A percentile compares a stretch with the other conserved stretches of the same genome.
These are phyloP conservation scores for Lecanosticta acicola DNA, from an alignment of 2,329 filamentous ascomycete genomes.

Conservation along the genomic window DNA sequence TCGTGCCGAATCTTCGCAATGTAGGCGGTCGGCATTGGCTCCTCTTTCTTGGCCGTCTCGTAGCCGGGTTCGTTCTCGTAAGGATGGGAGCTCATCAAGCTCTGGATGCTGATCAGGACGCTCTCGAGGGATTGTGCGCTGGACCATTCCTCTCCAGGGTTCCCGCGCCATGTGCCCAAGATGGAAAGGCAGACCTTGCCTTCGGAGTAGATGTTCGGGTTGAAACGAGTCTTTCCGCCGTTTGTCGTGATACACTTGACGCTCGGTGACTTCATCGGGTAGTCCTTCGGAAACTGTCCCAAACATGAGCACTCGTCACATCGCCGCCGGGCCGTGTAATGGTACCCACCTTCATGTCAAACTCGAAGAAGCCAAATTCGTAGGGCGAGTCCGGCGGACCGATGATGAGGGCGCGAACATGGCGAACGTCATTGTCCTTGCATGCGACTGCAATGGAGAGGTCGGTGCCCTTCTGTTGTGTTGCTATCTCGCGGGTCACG, in stretches of 20 bases:
- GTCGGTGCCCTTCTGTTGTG: slow-evolving; percentile 77
- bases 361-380: slow-evolving; percentile 96
- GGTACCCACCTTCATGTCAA: slow-evolving; percentile 37
- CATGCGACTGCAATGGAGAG: slow-evolving; percentile 84
- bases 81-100: slow-evolving; percentile 85
- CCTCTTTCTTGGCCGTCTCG: slow-evolving; percentile 46
- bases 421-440: slow-evolving; percentile 80
- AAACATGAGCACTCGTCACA: neutral
- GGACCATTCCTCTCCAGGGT: slow-evolving; percentile 90
- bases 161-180: slow-evolving; percentile 81
- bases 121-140: slow-evolving; percentile 93
- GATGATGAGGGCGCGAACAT: slow-evolving; percentile 80
- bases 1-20: slow-evolving; percentile 75
- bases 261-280: slow-evolving; percentile 61
- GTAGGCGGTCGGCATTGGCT: slow-evolving; percentile 25
- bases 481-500: slow-evolving; percentile 65
- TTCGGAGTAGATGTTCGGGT: slow-evolving; percentile 88
- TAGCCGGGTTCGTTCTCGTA: slow-evolving; percentile 69
- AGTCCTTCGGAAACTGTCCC: slow-evolving; percentile 54
- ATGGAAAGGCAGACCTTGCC: slow-evolving; percentile 84
- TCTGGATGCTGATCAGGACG: slow-evolving; percentile 91
- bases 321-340: neutral
- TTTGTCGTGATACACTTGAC: slow-evolving; percentile 78
- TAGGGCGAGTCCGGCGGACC: slow-evolving; percentile 76
- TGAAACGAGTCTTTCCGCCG: slow-evolving; percentile 80